phyloP scores from a whole-genome alignment of 768 basidiomycete species.

The Russula compacta region DNA sequence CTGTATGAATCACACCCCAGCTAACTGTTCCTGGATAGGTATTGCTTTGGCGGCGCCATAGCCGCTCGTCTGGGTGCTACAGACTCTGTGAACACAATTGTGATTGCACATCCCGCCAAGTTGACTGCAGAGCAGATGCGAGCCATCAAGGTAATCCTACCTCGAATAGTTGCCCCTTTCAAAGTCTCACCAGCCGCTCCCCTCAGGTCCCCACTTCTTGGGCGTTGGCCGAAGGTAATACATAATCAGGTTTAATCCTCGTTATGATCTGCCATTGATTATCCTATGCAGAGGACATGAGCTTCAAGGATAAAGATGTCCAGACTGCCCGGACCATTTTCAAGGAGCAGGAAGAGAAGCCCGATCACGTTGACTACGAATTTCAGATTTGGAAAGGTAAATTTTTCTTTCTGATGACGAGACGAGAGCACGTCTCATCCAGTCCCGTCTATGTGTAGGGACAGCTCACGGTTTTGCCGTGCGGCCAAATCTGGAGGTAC shows the following conservation, averaged over 20 bases:
- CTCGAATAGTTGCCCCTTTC: background rate
- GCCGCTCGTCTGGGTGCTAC: constrained; percentile 26
- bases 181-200: constrained; percentile 18
- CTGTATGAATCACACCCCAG: background rate
- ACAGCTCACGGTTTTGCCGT: constrained; percentile 42
- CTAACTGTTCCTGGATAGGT: constrained; percentile 23
- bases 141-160: constrained; percentile 27
- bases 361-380: constrained; percentile 28
- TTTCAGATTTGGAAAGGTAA: constrained; percentile 32
- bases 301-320: constrained; percentile 24
- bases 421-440: background rate
- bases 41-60: constrained; percentile 32
- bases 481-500: constrained; percentile 35
- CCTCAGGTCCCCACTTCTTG: constrained; percentile 23
- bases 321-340: constrained; percentile 27
- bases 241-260: background rate
- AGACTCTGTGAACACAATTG: constrained; percentile 30
- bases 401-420: background rate
- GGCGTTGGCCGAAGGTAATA: constrained; percentile 32
- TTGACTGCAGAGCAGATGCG: constrained; percentile 28
- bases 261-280: background rate
- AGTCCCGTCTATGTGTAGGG: constrained; percentile 25
- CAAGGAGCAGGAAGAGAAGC: constrained; percentile 25
- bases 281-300: constrained; percentile 27
- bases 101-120: constrained; percentile 35